Evolutionary conservation across 1,284 basidiomycete species (phyloP), one percentile per base, ranked within the genome.

Genomic region (Chondrostereum purpureum): DNA sequence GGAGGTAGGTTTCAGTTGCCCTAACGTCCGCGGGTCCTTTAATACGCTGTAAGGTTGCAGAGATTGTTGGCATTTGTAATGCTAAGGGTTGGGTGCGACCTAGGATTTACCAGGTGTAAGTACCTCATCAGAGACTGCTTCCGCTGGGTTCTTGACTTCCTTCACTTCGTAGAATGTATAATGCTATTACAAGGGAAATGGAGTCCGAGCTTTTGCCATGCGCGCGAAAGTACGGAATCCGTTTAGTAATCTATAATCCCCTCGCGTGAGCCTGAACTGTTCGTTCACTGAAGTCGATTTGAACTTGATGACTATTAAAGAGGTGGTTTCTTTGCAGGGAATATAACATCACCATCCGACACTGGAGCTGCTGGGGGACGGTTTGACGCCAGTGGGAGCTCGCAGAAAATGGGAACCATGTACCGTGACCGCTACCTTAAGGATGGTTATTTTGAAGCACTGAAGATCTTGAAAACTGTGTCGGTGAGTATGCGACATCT

Each of bases 131-230:
- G n/a, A n/a, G n/a, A n/a, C n/a, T n/a, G n/a, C n/a, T n/a, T n/a
- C n/a, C n/a, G n/a, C n/a, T n/a, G n/a, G n/a, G n/a, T n/a, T n/a
- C n/a, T n/a, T n/a, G n/a, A n/a, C n/a, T n/a, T n/a, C n/a, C n/a
- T n/a, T n/a, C n/a, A n/a, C n/a, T n/a, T n/a, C n/a, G n/a, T n/a
- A n/a, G 70, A 11, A 73, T 75, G 67, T 77, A 77, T 56, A 77
- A 77, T 45, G 69, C 73, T 1, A 62, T 77, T 48, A 74, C 72
- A 1, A 69, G 77, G 5, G 66, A 66, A 34, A 73, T 76, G 39
- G 76, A 81, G 51, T 49, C 72, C 1, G 77, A 80, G 57, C 65
- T 80, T 17, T 60, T 78, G n/a, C 75, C 74, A 1, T 77, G 75
- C 58, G 65, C 68, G 48, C 68, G 77, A 43, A 78, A 78, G 54